Base-by-base conservation (phyloP, 1,284 basidiomycete species). In the Marasmius sp. region DNA sequence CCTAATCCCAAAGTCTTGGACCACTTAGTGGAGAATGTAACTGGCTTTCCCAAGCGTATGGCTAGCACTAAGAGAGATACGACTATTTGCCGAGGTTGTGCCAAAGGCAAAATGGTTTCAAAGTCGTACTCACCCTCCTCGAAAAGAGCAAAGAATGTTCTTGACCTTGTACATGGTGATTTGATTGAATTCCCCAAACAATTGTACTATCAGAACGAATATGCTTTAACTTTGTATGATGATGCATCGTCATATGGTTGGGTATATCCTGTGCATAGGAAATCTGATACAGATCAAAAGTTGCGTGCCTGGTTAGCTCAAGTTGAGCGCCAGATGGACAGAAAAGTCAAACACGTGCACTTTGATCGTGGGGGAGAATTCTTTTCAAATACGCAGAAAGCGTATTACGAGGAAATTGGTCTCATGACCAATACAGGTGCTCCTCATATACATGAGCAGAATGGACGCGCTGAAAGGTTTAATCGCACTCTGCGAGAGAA, bases 111-210 rank as follows among this genome's bases (percentile, higher is more conserved):
- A 49, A 66, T 66, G 64, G 45, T 57, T 20, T 60, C 59, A 12
- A 48, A 62, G 27, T 64, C 68, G 12, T 70, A 67, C 57, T 61
- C 64, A 0, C 18, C 37, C 6, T 69, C 67, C 3, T 7, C 27
- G 9, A 57, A 59, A 11, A 34, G 62, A 10, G 63, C 67, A 12
- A 37, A 51, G 27, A 36, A 41, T 55, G 60, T 65, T 20, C 67
- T 72, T 61, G 61, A 70, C 39, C 33, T 63, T 2, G 65, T 72
- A 47, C 70, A 72, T 61, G 69, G 69, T 0, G 71, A 75, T 62
- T 60, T 75, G 1, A 67, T 67, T 22, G 56, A 64, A 22, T 67
- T 66, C 20, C 66, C 70, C 1, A 50, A 64, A 0, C 9, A 50
- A 9, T 72, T 66, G 2, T 72, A 72, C 57, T 63, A 67, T 47